These are phyloP conservation scores for Tuber melanosporum DNA, from an alignment of 495 filamentous ascomycete genomes.

Conservation along the genomic window DNA sequence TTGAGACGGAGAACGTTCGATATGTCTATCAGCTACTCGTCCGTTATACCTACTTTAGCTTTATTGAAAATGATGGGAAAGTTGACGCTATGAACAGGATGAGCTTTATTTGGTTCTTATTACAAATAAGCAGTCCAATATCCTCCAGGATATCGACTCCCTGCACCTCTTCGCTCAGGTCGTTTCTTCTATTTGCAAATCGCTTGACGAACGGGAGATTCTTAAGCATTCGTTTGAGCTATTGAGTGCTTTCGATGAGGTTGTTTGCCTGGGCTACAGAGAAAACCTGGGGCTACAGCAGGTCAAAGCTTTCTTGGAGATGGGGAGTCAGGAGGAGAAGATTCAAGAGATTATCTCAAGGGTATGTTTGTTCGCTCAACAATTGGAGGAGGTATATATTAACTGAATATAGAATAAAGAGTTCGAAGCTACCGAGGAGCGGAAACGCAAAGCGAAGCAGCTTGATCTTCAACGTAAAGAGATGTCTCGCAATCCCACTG, in stretches of 20 bases:
- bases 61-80: background rate
- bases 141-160: constrained; percentile 96
- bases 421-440: constrained; percentile 91
- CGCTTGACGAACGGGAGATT: constrained; percentile 90
- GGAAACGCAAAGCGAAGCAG: constrained; percentile 96
- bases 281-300: constrained; percentile 91
- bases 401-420: constrained; percentile 76
- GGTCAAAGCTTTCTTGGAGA: constrained; percentile 97
- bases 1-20: constrained; percentile 98
- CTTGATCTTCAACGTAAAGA: constrained; percentile 97
- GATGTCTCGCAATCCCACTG: constrained; percentile 48
- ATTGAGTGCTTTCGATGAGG: constrained; percentile 90
- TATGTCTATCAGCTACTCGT: constrained; percentile 93
- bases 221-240: constrained; percentile 89
- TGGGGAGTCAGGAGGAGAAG: constrained; percentile 97
- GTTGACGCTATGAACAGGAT: constrained; percentile 49
- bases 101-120: constrained; percentile 99
- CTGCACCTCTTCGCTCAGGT: constrained; percentile 96
- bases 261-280: constrained; percentile 88
- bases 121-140: constrained; percentile 98
- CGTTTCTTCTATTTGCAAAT: constrained; percentile 91
- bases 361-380: constrained; percentile 48
- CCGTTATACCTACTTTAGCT: constrained; percentile 11
- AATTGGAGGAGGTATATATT: constrained; percentile 7
- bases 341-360: constrained; percentile 96